Percentiles rank a stretch among this genome's conserved stretches.
These are phyloP conservation scores for Punica granatum DNA, from an alignment of 345 rosid genomes.

Conservation along the genomic window DNA sequence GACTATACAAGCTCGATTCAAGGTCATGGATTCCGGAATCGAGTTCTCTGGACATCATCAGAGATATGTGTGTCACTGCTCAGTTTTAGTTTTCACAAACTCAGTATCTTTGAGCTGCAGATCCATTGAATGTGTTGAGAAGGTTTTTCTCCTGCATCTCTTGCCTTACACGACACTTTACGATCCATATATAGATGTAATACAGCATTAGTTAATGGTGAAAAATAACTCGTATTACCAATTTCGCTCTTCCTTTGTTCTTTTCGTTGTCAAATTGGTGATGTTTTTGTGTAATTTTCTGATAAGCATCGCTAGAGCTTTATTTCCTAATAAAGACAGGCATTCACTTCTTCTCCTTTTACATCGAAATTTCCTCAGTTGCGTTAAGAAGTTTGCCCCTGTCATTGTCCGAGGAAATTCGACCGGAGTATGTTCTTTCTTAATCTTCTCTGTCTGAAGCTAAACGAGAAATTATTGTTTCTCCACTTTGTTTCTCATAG, in stretches of 20 bases:
- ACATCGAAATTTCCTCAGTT: not conserved
- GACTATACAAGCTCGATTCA: too few species aligned
- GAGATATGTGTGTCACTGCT: too few species aligned
- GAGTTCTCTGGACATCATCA: too few species aligned
- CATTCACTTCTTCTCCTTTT: not conserved
- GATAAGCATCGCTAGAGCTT: not conserved
- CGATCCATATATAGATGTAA: not conserved
- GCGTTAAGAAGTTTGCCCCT: not conserved
- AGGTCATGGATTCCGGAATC: too few species aligned
- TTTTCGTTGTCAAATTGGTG: not conserved
- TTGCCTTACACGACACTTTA: not conserved
- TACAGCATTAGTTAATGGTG: too few species aligned
- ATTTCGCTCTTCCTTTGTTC: not conserved
- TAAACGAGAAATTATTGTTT: too few species aligned
- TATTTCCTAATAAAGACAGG: not conserved
- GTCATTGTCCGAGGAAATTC: not conserved
- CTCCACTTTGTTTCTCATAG: not conserved
- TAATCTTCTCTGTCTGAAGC: not conserved
- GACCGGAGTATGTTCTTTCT: not conserved
- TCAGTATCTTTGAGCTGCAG: not conserved
- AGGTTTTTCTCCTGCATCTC: not conserved
- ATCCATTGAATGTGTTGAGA: not conserved
- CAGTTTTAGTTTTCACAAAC: too few species aligned
- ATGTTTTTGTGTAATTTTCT: not conserved
- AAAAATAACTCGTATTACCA: not conserved